A percentile compares a stretch with the other conserved stretches of the same genome.
phyloP scores from a whole-genome alignment of 495 filamentous ascomycete genomes.

The Arthonia radiata region DNA sequence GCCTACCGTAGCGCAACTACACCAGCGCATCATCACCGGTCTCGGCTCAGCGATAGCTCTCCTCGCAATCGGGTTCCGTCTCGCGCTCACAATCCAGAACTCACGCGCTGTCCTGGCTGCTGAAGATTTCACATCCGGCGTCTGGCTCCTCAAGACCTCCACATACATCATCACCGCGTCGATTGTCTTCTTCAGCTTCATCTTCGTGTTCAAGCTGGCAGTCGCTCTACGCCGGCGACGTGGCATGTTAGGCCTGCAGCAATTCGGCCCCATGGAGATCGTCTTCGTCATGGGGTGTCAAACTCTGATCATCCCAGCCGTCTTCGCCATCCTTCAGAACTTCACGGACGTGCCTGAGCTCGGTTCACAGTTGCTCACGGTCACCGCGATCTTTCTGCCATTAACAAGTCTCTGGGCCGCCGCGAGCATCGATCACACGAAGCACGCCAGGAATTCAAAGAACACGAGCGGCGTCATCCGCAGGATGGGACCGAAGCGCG shows the following conservation, averaged over 20 bases:
- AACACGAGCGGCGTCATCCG: no score
- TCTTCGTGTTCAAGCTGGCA: slow-evolving; percentile 50
- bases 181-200: slow-evolving; percentile 48
- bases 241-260: slow-evolving; percentile 27
- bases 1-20: slow-evolving; percentile 17
- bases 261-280: slow-evolving; percentile 42
- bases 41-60: slow-evolving; percentile 30
- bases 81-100: slow-evolving; percentile 32
- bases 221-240: slow-evolving; percentile 31
- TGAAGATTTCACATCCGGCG: slow-evolving; percentile 2
- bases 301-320: slow-evolving; percentile 57
- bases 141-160: slow-evolving; percentile 25
- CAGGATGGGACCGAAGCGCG: no score
- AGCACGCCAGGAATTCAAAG: no score
- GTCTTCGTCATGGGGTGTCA: slow-evolving; percentile 55
- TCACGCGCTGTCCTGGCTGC: slow-evolving; percentile 21
- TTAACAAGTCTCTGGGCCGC: slow-evolving; percentile 60
- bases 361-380: slow-evolving; percentile 33
- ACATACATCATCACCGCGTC: slow-evolving; percentile 31
- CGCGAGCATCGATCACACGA: slow-evolving; percentile 14
- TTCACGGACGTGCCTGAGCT: slow-evolving; percentile 21
- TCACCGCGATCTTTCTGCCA: slow-evolving; percentile 50
- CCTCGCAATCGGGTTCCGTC: slow-evolving; percentile 31
- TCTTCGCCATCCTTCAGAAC: not conserved
- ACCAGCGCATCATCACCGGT: slow-evolving; percentile 24